phyloP scores from a whole-genome alignment of 495 filamentous ascomycete species.

The Aspergillus mulundensis region DNA sequence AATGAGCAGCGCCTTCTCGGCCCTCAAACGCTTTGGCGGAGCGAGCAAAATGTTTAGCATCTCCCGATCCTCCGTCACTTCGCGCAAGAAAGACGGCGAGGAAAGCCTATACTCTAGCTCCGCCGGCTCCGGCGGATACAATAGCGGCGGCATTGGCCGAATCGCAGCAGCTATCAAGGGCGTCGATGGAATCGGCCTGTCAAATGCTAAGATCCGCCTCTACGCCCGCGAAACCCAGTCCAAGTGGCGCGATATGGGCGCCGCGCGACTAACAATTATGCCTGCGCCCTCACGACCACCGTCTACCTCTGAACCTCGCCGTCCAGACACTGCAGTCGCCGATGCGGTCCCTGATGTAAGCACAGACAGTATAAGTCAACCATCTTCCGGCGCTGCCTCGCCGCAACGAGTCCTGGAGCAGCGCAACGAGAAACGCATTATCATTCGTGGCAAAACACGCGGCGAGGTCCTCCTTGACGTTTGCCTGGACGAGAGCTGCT shows the following conservation, averaged over 20 bases:
- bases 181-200: conserved; percentile 55
- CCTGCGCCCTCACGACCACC: conserved; percentile 44
- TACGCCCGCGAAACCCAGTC: conserved; percentile 71
- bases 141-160: conserved; percentile 49
- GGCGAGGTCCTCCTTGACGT: conserved; percentile 72
- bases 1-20: conserved; percentile 64
- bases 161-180: conserved; percentile 52
- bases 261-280: conserved; percentile 76
- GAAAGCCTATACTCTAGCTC: conserved; percentile 60
- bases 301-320: conserved; percentile 43
- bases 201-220: conserved; percentile 75
- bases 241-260: conserved; percentile 88
- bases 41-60: conserved; percentile 73
- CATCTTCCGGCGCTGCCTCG: conserved; percentile 34
- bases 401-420: conserved; percentile 37
- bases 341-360: conserved; percentile 14
- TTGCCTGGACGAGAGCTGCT: conserved; percentile 76
- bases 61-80: conserved; percentile 56
- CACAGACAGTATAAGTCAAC: conserved; percentile 14
- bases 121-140: conserved; percentile 42
- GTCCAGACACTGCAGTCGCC: conserved; percentile 26
- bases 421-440: conserved; percentile 84
- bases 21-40: conserved; percentile 65
- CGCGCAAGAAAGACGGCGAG: conserved; percentile 45
- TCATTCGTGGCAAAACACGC: conserved; percentile 66